These are phyloP conservation scores for Clavaria fumosa DNA, from an alignment of 768 basidiomycete genomes.

Conservation along the genomic window DNA sequence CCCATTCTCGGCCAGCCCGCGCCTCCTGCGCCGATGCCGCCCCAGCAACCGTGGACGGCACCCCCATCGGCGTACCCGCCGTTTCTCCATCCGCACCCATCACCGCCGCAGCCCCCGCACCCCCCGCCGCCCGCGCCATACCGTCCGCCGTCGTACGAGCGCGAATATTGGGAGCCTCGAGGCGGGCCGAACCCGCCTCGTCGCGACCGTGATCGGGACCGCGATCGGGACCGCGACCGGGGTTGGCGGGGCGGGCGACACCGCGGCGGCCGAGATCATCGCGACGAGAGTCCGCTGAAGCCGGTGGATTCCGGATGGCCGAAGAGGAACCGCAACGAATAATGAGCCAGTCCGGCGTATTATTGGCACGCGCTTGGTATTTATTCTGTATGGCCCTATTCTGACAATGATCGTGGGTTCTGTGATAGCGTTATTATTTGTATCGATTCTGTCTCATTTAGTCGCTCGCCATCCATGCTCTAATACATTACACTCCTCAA, in stretches of 20 bases:
- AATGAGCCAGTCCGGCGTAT: conserved; percentile 20
- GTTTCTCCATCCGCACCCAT: not conserved
- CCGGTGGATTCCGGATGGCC: conserved; percentile 48
- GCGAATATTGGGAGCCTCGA: conserved; percentile 7
- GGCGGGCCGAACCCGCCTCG: conserved; percentile 12
- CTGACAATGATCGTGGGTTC: no score
- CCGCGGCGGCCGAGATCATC: conserved; percentile 19
- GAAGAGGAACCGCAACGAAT: conserved; percentile 22
- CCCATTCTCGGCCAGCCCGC: no score
- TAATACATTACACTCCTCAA: no score
- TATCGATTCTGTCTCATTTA: no score
- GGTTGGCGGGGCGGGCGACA: conserved; percentile 20
- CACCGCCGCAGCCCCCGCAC: conserved; percentile 12
- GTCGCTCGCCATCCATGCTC: no score
- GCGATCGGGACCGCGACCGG: conserved; percentile 18
- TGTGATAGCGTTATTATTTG: no score
- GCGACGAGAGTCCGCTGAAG: conserved; percentile 18
- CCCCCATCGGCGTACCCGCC: not conserved
- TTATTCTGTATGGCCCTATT: no score
- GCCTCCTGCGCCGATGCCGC: conserved; percentile 8
- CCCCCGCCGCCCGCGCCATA: conserved; percentile 10
- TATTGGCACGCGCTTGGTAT: no score
- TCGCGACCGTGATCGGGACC: conserved; percentile 14
- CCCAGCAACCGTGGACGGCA: conserved; percentile 7
- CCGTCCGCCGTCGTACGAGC: conserved; percentile 14